Evolutionary conservation across 2,329 filamentous ascomycete species (phyloP).

Genomic region (Aspergillus sp.): DNA sequence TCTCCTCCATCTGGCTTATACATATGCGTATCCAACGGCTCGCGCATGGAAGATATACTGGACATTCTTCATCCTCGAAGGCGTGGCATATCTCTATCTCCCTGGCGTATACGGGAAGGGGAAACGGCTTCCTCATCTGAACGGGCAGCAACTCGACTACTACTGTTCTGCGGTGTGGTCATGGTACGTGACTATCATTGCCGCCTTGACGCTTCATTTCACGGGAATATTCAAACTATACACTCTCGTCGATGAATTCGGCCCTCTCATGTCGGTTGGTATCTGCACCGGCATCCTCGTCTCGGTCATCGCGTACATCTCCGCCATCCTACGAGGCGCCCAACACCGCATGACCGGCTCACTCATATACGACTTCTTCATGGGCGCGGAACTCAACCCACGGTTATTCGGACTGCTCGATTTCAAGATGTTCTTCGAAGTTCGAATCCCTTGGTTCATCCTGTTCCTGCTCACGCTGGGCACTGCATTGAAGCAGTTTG

Average conservation of each 20-base stretch:
- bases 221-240: slow-evolving; percentile 81
- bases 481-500: slow-evolving; percentile 74
- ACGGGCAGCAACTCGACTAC: slow-evolving; percentile 80
- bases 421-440: slow-evolving; percentile 94
- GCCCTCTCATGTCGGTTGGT: slow-evolving; percentile 83
- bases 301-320: slow-evolving; percentile 76
- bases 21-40: slow-evolving; percentile 73
- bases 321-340: slow-evolving; percentile 72
- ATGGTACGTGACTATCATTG: slow-evolving; percentile 76
- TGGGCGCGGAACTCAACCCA: slow-evolving; percentile 82
- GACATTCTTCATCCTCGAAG: slow-evolving; percentile 82
- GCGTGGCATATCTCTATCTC: slow-evolving; percentile 72
- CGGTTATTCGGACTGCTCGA: slow-evolving; percentile 77
- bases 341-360: slow-evolving; percentile 87
- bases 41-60: slow-evolving; percentile 93
- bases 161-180: slow-evolving; percentile 86
- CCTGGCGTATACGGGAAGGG: slow-evolving; percentile 84
- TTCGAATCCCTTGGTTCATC: slow-evolving; percentile 91
- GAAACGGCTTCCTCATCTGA: slow-evolving; percentile 76
- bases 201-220: slow-evolving; percentile 67
- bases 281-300: slow-evolving; percentile 85
- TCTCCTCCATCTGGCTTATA: slow-evolving; percentile 67
- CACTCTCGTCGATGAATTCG: slow-evolving; percentile 89
- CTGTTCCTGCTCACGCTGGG: slow-evolving; percentile 71
- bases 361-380: slow-evolving; percentile 81